These are phyloP conservation scores for Pseudodiploospora longispora DNA, from an alignment of 2,329 filamentous ascomycete genomes.

Conservation along the genomic window DNA sequence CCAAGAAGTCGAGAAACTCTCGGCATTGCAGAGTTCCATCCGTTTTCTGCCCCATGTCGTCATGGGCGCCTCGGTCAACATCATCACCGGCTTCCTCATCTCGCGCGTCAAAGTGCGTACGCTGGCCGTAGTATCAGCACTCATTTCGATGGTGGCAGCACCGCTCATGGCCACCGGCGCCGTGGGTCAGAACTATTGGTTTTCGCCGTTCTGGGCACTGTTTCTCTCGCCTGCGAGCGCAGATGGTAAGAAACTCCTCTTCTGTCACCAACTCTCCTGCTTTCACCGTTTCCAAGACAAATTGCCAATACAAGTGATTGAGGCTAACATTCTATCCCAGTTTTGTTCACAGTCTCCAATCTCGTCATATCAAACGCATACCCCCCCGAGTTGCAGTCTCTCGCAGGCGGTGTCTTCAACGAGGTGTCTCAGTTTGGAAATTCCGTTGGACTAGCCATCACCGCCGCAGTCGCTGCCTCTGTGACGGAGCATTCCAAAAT, in stretches of 20 bases:
- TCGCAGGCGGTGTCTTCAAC: slow-evolving; percentile 54
- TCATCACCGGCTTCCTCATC: slow-evolving; percentile 34
- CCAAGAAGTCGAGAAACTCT: slow-evolving; percentile 37
- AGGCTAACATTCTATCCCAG: slow-evolving; percentile 11
- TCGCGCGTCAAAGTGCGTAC: slow-evolving; percentile 28
- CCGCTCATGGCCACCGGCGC: slow-evolving; percentile 46
- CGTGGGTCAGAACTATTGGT: slow-evolving; percentile 43
- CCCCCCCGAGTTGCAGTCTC: slow-evolving; percentile 43
- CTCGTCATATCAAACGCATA: slow-evolving; percentile 48
- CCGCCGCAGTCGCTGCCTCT: slow-evolving; percentile 38
- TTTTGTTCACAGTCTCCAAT: slow-evolving; percentile 47
- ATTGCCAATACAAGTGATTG: neutral
- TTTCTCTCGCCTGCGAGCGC: slow-evolving; percentile 35
- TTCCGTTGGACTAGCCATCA: slow-evolving; percentile 42
- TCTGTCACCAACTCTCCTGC: neutral
- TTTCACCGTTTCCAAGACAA: neutral
- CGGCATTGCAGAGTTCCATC: slow-evolving; percentile 37
- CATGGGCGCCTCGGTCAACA: slow-evolving; percentile 33
- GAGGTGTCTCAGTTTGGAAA: slow-evolving; percentile 50
- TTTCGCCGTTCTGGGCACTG: slow-evolving; percentile 34
- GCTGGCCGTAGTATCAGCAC: slow-evolving; percentile 29
- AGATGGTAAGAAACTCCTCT: slow-evolving; percentile 23
- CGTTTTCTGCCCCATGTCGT: slow-evolving; percentile 40
- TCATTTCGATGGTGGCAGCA: slow-evolving; percentile 38
- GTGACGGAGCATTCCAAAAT: slow-evolving; percentile 32